These are phyloP conservation scores for Stagonosporopsis cucurbitacearum DNA, from an alignment of 2,329 filamentous ascomycete genomes.

Conservation along the genomic window DNA sequence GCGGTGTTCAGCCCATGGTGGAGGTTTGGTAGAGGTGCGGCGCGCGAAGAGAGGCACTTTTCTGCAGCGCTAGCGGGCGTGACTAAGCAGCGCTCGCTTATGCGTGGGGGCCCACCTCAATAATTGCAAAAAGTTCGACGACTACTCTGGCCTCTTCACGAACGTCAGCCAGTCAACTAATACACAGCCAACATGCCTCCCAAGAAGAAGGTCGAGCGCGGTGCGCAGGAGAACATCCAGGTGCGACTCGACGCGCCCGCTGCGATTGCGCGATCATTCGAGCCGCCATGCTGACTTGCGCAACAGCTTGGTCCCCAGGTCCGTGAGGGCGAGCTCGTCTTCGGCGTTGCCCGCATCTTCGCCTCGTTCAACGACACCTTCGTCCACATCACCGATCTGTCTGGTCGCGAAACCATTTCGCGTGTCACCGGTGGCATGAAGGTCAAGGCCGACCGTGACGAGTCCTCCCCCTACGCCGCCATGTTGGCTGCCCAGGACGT, in stretches of 20 bases:
- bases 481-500: constrained; percentile 99
- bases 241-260: constrained; percentile 11
- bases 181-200: constrained; percentile 73
- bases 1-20: constrained; percentile 41
- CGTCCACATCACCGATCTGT: constrained; percentile 99
- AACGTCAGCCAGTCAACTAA: constrained; percentile 41
- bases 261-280: not conserved
- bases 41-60: constrained; percentile 25
- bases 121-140: constrained; percentile 30
- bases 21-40: constrained; percentile 16
- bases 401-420: constrained; percentile 98
- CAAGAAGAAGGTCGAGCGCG: constrained; percentile 81
- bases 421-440: constrained; percentile 99
- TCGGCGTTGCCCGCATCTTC: constrained; percentile 97
- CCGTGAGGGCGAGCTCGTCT: constrained; percentile 97
- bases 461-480: constrained; percentile 99
- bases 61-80: constrained; percentile 25
- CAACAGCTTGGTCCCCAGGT: constrained; percentile 82
- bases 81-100: constrained; percentile 20
- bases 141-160: constrained; percentile 19
- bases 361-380: constrained; percentile 72
- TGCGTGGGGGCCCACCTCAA: constrained; percentile 18
- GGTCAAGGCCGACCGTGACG: constrained; percentile 95
- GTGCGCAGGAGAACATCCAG: constrained; percentile 87
- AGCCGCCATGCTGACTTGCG: constrained; percentile 28